Evolutionary conservation across 75 land plant species (phyloP).

Genomic region (Picea sitchensis): DNA sequence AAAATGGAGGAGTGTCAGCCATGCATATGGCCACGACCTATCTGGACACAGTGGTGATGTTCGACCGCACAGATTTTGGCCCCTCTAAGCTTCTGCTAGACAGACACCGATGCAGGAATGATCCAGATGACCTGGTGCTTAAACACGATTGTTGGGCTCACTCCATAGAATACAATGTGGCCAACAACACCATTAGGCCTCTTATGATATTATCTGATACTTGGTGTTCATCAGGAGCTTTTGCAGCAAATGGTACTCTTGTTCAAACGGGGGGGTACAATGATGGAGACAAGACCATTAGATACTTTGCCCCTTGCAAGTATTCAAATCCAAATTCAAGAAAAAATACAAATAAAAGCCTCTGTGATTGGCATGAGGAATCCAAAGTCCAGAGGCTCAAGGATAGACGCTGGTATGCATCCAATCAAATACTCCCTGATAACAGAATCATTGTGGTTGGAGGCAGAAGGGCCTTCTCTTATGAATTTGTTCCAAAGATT

Average conservation of each 20-base stretch:
- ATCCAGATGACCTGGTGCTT: slow-evolving; percentile 18
- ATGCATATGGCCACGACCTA: slow-evolving; percentile 79
- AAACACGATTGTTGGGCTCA: slow-evolving; percentile 75
- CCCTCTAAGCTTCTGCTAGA: slow-evolving; percentile 52
- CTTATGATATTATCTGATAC: slow-evolving; percentile 59
- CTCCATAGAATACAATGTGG: slow-evolving; percentile 47
- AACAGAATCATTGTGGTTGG: slow-evolving; percentile 29
- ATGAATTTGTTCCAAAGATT: slow-evolving; percentile 36
- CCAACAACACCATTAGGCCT: slow-evolving; percentile 39
- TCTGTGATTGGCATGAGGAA: slow-evolving; percentile 60
- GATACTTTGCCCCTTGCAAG: slow-evolving; percentile 37
- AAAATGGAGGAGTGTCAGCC: slow-evolving; percentile 58
- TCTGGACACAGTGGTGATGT: slow-evolving; percentile 46
- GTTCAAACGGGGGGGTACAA: slow-evolving; percentile 79
- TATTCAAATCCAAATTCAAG: neutral
- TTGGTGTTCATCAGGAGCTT: slow-evolving; percentile 73
- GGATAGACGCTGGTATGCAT: slow-evolving; percentile 63
- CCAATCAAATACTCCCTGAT: slow-evolving; percentile 15
- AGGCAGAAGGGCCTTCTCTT: slow-evolving; percentile 22
- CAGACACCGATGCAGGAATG: slow-evolving; percentile 32
- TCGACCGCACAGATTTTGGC: slow-evolving; percentile 64
- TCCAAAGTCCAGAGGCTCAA: neutral
- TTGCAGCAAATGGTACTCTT: slow-evolving; percentile 60
- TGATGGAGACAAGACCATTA: slow-evolving; percentile 43
- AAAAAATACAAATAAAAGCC: slow-evolving; percentile 2